phyloP scores from a whole-genome alignment of 371 early-diverging fungal genomes.

The Lichtheimia hyalospora region DNA sequence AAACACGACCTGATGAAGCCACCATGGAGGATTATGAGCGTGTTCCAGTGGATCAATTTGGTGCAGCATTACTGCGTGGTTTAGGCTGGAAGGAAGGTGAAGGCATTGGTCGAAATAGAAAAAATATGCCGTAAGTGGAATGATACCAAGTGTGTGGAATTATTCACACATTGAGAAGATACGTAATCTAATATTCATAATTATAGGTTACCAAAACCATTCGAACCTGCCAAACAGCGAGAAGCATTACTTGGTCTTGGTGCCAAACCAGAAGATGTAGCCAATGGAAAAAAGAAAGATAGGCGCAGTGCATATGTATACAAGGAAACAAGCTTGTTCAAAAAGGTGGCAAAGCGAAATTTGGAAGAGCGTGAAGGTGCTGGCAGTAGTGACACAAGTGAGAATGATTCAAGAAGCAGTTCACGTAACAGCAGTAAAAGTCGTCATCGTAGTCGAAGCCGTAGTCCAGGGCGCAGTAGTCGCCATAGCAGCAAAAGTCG shows the following conservation, averaged over 20 bases:
- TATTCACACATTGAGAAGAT: too few relatives aligned
- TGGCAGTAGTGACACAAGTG: background rate
- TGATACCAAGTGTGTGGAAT: background rate
- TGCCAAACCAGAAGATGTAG: constrained; percentile 59
- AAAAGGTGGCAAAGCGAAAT: constrained; percentile 38
- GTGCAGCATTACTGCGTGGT: constrained; percentile 84
- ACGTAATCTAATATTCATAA: constrained; percentile 8
- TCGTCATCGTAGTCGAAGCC: constrained; percentile 11
- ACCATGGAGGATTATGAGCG: constrained; percentile 81
- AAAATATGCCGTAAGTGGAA: constrained; percentile 30
- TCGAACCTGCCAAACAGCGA: constrained; percentile 52
- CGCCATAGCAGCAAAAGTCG: constrained; percentile 1
- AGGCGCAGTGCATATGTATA: constrained; percentile 36
- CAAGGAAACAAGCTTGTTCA: constrained; percentile 44
- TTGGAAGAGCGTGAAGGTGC: constrained; percentile 20
- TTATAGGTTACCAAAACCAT: constrained; percentile 22
- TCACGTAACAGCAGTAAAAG: constrained; percentile 9
- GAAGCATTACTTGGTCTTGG: constrained; percentile 77
- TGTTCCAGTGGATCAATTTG: constrained; percentile 89
- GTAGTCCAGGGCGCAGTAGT: constrained; percentile 5
- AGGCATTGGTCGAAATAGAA: constrained; percentile 58
- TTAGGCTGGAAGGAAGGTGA: constrained; percentile 91
- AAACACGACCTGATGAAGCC: constrained; percentile 58
- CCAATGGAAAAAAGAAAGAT: constrained; percentile 18
- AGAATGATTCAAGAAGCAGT: constrained; percentile 6